These are phyloP conservation scores for Bruguiera hainesii DNA, from an alignment of 441 rosid genomes.

Conservation along the genomic window DNA sequence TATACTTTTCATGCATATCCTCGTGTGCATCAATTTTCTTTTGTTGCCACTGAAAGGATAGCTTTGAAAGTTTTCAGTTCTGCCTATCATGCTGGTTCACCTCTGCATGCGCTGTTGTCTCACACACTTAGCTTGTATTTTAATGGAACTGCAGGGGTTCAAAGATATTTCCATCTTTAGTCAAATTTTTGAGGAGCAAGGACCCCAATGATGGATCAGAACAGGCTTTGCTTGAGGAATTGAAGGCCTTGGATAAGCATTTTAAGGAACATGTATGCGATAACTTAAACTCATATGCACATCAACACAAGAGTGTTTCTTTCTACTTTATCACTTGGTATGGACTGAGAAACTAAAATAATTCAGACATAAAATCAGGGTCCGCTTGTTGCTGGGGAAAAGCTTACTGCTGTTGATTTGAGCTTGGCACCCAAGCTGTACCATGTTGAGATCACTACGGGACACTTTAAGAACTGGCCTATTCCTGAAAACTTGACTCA, in stretches of 20 bases:
- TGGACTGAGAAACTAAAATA: conserved; percentile 14
- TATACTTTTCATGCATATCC: background rate
- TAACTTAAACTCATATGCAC: background rate
- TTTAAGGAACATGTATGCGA: conserved; percentile 54
- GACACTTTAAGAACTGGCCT: conserved; percentile 84
- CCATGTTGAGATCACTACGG: conserved; percentile 75
- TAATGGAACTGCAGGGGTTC: conserved; percentile 44
- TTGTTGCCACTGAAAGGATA: background rate
- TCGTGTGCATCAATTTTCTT: background rate
- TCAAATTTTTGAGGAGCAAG: conserved; percentile 73
- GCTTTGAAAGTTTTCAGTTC: background rate
- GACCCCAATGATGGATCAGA: conserved; percentile 70
- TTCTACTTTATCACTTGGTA: background rate
- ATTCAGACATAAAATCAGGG: conserved; percentile 37
- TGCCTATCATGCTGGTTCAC: background rate
- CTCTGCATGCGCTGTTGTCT: no score
- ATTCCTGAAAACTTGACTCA: conserved; percentile 57
- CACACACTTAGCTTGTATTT: no score
- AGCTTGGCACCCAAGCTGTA: conserved; percentile 87
- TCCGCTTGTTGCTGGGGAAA: conserved; percentile 76
- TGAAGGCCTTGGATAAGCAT: conserved; percentile 74
- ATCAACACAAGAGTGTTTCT: background rate
- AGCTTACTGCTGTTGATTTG: conserved; percentile 68
- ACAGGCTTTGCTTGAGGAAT: conserved; percentile 59
- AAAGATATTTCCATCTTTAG: conserved; percentile 59